Evolutionary conservation across 768 basidiomycete species (phyloP), one percentile per base, ranked within the genome.

Genomic region (Boletus tylopilopsis): DNA sequence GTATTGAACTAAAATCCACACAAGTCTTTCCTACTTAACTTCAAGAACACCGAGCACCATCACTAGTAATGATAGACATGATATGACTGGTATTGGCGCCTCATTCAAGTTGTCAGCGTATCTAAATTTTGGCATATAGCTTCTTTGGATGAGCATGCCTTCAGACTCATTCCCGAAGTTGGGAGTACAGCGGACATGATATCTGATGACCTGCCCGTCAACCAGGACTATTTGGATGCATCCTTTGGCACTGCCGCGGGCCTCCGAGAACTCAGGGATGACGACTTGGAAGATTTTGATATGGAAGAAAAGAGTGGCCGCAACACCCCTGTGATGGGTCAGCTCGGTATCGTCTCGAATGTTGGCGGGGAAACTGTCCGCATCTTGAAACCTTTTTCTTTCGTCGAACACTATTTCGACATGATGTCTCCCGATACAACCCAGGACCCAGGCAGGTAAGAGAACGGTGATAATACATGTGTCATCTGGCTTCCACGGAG

Each of bases 161-260:
- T 95, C 71, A 78, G 73, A 42, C 74, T 71, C 36, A 62, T 84
- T 7, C 91, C 91, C 2, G 85, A 91, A 55, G 73, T 95, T 35
- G 86, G 87, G 19, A 78, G 82, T 10, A 78, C 83, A 9, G 84
- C 90, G 13, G 95, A 97, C 67, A 84, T 96, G 82, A 85, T 98
- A 49, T 73, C 76, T 27, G 95, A 98, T 59, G 94, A 98, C 64
- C 72, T 98, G 9, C 95, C 95, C 0, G 87, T 77, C 19, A 95
- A 98, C 64, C 70, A 76, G 40, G 90, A 94, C 61, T 98, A 94
- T 61, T 74, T 98, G 39, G 90, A 93, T 55, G 81, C 79, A 45
- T 86, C 89, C 4, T 90, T 90, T 55, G 84, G 87, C 34, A 71
- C 87, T 21, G 84, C 89, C 16, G 87, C 83, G 5, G 90, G 90